Evolutionary conservation across 2,329 filamentous ascomycete species (phyloP).

Genomic region (Boeremia exigua): DNA sequence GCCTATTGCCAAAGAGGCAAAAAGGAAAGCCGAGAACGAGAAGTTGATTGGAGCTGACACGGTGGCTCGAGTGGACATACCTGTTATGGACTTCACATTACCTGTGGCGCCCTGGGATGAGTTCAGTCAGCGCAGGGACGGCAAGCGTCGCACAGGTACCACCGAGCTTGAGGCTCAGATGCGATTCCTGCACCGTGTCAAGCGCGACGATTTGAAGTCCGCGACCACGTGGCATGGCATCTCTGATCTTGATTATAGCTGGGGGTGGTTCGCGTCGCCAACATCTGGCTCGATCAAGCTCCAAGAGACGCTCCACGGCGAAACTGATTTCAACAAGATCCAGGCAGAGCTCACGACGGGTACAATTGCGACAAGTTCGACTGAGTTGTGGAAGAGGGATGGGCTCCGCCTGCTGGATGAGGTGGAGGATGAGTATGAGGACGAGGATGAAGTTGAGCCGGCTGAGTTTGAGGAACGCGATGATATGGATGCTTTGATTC

Average conservation of each 20-base stretch:
- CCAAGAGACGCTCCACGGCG: conserved; percentile 50
- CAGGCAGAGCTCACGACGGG: conserved; percentile 42
- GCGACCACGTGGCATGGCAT: conserved; percentile 51
- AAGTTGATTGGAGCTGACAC: conserved; percentile 56
- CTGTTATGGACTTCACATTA: conserved; percentile 53
- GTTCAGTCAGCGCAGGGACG: conserved; percentile 26
- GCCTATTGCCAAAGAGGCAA: conserved; percentile 46
- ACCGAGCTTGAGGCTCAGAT: conserved; percentile 41
- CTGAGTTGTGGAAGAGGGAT: conserved; percentile 56
- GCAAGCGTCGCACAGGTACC: conserved; percentile 5
- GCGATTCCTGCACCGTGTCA: conserved; percentile 44
- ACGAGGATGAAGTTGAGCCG: conserved; percentile 43
- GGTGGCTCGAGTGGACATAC: conserved; percentile 57
- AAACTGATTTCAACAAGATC: conserved; percentile 46
- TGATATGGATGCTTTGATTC: conserved; percentile 48
- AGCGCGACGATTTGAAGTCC: conserved; percentile 38
- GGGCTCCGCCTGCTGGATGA: conserved; percentile 55
- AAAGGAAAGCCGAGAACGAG: conserved; percentile 51
- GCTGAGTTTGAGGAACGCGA: conserved; percentile 25
- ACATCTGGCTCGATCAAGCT: conserved; percentile 43
- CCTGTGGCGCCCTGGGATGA: conserved; percentile 57
- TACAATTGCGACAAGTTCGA: conserved; percentile 49
- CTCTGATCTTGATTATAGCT: conserved; percentile 50
- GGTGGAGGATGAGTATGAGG: conserved; percentile 45
- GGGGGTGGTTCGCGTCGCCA: conserved; percentile 56